phyloP scores from a whole-genome alignment of 2,329 filamentous ascomycete genomes.

The Trichoderma arundinaceum region DNA sequence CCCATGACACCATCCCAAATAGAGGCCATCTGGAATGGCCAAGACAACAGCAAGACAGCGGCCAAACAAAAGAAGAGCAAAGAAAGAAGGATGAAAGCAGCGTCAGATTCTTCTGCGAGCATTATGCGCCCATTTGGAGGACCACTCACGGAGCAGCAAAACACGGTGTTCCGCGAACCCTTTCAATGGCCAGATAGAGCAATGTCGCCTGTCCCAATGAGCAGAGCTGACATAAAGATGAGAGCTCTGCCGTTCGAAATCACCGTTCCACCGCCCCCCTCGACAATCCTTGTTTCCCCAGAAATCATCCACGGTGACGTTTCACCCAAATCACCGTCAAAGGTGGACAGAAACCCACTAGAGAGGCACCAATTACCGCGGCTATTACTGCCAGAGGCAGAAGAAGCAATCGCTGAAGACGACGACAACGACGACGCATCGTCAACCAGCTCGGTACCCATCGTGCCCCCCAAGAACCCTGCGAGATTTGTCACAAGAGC shows the following conservation, averaged over 20 bases:
- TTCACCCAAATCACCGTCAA: slow-evolving; percentile 26
- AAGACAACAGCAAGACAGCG: slow-evolving; percentile 23
- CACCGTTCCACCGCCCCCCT: slow-evolving; percentile 22
- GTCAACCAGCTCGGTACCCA: not conserved
- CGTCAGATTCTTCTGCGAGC: slow-evolving; percentile 21
- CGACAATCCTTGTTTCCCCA: slow-evolving; percentile 20
- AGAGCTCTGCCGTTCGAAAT: slow-evolving; percentile 30
- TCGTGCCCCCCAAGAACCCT: slow-evolving; percentile 37
- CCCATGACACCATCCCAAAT: slow-evolving; percentile 57
- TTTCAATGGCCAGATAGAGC: slow-evolving; percentile 22
- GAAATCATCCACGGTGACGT: slow-evolving; percentile 28
- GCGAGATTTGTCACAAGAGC: slow-evolving; percentile 32
- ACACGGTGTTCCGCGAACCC: slow-evolving; percentile 17
- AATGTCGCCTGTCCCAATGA: slow-evolving; percentile 16
- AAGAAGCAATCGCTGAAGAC: slow-evolving; percentile 21
- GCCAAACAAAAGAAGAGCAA: slow-evolving; percentile 21
- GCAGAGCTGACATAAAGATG: slow-evolving; percentile 16
- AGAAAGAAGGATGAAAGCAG: slow-evolving; percentile 24
- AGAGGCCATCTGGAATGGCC: slow-evolving; percentile 42
- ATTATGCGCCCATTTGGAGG: not conserved
- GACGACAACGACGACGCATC: slow-evolving; percentile 26
- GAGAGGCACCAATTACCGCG: not conserved
- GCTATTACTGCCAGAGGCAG: not conserved
- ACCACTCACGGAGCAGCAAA: not conserved
- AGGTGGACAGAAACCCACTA: slow-evolving; percentile 7